Base-by-base conservation (phyloP, 176 grass and related monocot genomes). In the Musa acuminata region DNA sequence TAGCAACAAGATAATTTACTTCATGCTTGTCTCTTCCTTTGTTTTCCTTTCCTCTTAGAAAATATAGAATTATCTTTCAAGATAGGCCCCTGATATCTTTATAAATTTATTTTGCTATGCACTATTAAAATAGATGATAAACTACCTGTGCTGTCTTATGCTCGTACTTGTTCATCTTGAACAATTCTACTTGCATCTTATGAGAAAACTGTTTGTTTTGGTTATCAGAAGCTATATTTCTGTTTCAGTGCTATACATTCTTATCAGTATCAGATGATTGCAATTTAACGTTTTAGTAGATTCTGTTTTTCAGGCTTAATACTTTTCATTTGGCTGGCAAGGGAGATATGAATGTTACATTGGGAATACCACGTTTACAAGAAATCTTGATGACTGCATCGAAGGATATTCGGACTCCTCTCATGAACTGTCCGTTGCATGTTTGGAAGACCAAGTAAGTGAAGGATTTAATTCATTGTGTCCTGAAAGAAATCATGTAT, bases 281-380 rank as follows among this genome's bases (percentile, higher is more conserved):
- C 13, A 60, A 60, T n/a, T 7, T 60, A 20, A 60, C 57, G 2
- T 11, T 43, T 43, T 52, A n/a, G 3, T 55, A 0, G 8, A 74
- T 55, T 10, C 53, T 57, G 11, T 14, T 57, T 62, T 87, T 1
- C 88, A 98, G 94, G 49, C 86, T 98, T n/a, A 98, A 98, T 78
- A 98, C 94, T 73, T 98, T 98, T 25, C 94, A 98, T 87, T 82
- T 89, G 79, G 94, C 94, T 83, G 94, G 90, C 67, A 90, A 88
- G 64, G 94, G 90, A 12, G 94, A 93, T 50, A 80, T 93, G 94
- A 98, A 98, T 80, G 94, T 98, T 51, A 98, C 94, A 11, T 86
- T 98, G 80, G 90, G 94, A 12, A 91, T 98, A 82, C 94, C 94
- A 52, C 86, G 90, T 11, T 82, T 98, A 49, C 83, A 91, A 80